Evolutionary conservation across 495 filamentous ascomycete genomes (phyloP), one percentile per base, ranked within the genome.

Genomic region (Rostrohypoxylon terebratum): DNA sequence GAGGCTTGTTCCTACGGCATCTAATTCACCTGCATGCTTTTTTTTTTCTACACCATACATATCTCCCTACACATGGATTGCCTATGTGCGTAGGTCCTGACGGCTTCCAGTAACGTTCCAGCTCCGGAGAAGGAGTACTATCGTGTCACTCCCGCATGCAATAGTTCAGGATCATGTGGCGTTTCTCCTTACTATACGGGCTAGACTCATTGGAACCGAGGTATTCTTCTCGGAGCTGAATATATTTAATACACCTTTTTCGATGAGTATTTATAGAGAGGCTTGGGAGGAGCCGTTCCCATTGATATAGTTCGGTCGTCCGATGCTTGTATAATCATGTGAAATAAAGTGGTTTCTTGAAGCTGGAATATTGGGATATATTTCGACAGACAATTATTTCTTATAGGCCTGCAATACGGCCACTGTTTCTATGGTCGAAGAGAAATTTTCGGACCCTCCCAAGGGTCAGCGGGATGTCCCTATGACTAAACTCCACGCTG

Each of bases 401-500:
- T 11, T 18, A 45, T 4, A 9, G n/a, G 8, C 47, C 14, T 50
- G 47, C 13, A 1, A 16, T 54, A 16, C 50, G 14, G 13, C 13
- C 34, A 6, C 34, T 55, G 59, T 16, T 59, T 3, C 20, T 13
- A 16, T 42, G 42, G 16, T 50, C 18, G 44, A 58, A 53, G 60
- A 65, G 38, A 33, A 38, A 38, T 18, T 33, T 2, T 2, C 25
- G 13, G 20, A 58, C n/a, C 38, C 1, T 3, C 38, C 50, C 0
- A 8, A 59, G n/a, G 48, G 44, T 21, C 45, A n/a, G 21, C 6
- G 25, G 45, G 33, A 13, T 53, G 40, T 47, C 34, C 53, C 42
- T 38, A 50, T 58, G 42, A 55, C 21, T 9, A 60, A 45, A 45
- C 31, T 60, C 18, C 64, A 45, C 16, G 53, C 60, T n/a, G 21